A percentile compares a stretch with the other conserved stretches of the same genome.
phyloP scores from a whole-genome alignment of 164 flowering plant genomes.

The Akebia trifoliata region DNA sequence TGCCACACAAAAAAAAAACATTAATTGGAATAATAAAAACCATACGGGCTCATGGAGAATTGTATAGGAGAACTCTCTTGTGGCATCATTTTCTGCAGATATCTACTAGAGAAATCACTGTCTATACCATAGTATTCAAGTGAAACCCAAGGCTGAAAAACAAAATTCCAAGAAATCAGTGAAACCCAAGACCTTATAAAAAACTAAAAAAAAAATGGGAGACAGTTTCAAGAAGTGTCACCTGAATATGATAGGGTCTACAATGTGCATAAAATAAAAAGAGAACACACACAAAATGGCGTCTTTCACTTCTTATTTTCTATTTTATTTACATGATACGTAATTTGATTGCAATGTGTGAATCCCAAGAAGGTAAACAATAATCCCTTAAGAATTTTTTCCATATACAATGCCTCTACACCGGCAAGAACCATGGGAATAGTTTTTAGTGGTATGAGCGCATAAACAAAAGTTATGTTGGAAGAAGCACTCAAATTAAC shows the following conservation, averaged over 20 bases:
- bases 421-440: too few relatives aligned
- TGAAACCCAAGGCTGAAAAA: conserved; percentile 54
- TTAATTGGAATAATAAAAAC: neutral
- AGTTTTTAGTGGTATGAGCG: too few relatives aligned
- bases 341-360: too few relatives aligned
- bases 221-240: neutral
- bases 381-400: too few relatives aligned
- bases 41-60: conserved; percentile 72
- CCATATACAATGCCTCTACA: too few relatives aligned
- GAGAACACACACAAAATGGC: too few relatives aligned
- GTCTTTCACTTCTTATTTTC: too few relatives aligned
- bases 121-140: conserved; percentile 54
- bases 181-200: neutral
- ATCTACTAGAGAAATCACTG: conserved; percentile 39
- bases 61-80: conserved; percentile 36
- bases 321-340: too few relatives aligned
- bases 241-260: neutral
- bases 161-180: neutral
- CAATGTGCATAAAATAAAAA: neutral
- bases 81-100: conserved; percentile 48
- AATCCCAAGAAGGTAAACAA: too few relatives aligned
- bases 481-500: too few relatives aligned
- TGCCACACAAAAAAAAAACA: conserved; percentile 1
- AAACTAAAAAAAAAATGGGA: neutral
- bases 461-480: too few relatives aligned